Percentiles rank a stretch among this genome's conserved stretches.
Evolutionary conservation across 208 protist species (phyloP).

Genomic region (Wallacemonas collosoma): DNA sequence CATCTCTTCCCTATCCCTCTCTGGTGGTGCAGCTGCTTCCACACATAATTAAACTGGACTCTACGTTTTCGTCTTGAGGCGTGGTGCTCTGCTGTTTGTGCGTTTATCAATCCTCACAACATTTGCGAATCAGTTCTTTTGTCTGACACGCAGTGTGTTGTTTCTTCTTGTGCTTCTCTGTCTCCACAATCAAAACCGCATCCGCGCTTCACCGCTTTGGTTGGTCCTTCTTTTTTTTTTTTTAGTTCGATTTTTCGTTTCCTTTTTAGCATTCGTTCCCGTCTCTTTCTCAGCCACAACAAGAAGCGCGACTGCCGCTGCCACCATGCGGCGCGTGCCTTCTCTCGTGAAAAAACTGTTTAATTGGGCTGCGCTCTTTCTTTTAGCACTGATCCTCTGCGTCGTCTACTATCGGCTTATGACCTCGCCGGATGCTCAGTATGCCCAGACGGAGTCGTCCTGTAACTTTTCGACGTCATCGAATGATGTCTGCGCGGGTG

Average conservation of each 20-base stretch:
- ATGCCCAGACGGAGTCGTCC: neutral
- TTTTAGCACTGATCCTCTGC: neutral
- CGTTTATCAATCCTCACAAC: too few species aligned
- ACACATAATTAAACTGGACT: too few species aligned
- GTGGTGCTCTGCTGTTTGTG: too few species aligned
- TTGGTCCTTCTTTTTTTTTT: neutral
- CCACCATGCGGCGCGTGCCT: neutral
- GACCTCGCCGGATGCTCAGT: neutral
- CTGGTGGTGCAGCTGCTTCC: too few species aligned
- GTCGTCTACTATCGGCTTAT: neutral
- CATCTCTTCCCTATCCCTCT: too few species aligned
- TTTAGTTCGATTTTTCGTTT: neutral
- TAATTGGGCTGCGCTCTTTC: neutral
- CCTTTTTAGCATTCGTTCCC: neutral
- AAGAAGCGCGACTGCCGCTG: too few species aligned
- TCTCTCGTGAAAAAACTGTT: neutral
- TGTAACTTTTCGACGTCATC: constrained; percentile 16
- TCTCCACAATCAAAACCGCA: too few species aligned
- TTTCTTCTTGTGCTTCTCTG: too few species aligned
- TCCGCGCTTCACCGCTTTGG: neutral
- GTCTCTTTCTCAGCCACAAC: too few species aligned
- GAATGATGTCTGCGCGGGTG: neutral
- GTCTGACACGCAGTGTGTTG: too few species aligned
- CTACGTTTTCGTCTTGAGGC: too few species aligned
- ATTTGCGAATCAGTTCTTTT: too few species aligned